A percentile compares a stretch with the other conserved stretches of the same genome.
Conservation (phyloP, 2,329 filamentous ascomycete genomes). For the Lasiodiplodia citricola region DNA sequence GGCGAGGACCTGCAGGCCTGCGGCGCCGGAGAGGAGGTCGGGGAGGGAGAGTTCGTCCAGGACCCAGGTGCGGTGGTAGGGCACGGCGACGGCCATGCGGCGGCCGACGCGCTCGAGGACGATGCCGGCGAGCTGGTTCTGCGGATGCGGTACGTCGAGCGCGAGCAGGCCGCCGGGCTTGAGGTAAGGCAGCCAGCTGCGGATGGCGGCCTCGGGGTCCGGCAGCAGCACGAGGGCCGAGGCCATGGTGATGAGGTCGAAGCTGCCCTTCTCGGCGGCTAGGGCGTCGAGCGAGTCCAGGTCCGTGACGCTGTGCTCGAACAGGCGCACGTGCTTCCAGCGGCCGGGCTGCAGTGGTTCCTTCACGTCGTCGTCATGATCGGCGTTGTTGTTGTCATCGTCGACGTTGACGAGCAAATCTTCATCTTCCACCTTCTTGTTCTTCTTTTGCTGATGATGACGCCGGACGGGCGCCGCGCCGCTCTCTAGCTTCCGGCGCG, state of each 20-base stretch:
- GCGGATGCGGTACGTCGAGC: constrained; percentile 46
- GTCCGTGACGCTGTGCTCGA: constrained; percentile 45
- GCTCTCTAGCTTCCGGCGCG: constrained; percentile 10
- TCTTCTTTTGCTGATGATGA: too few relatives aligned
- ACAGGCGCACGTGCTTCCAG: constrained; percentile 41
- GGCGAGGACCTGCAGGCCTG: not conserved
- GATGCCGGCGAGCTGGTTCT: constrained; percentile 44
- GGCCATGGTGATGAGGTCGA: constrained; percentile 46
- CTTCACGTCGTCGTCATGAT: constrained; percentile 31
- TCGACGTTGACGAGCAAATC: constrained; percentile 29
- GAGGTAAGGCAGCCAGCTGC: constrained; percentile 45
- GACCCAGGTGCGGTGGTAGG: constrained; percentile 46
- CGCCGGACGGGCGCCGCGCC: not conserved
- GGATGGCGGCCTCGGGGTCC: constrained; percentile 44
- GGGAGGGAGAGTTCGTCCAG: constrained; percentile 39
- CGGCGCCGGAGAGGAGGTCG: constrained; percentile 33
- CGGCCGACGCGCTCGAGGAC: constrained; percentile 45
- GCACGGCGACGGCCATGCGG: constrained; percentile 39
- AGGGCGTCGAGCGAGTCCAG: constrained; percentile 34
- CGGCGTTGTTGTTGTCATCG: not conserved
- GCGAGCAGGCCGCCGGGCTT: constrained; percentile 49
- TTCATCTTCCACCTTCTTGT: not conserved
- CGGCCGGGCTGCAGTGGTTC: constrained; percentile 28
- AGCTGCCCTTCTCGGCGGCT: constrained; percentile 35
- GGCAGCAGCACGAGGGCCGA: constrained; percentile 49